Percentiles rank a stretch among this genome's conserved stretches.
phyloP scores from a whole-genome alignment of 805 yeast species.

The Saccharomycopsis synnaedendra region DNA sequence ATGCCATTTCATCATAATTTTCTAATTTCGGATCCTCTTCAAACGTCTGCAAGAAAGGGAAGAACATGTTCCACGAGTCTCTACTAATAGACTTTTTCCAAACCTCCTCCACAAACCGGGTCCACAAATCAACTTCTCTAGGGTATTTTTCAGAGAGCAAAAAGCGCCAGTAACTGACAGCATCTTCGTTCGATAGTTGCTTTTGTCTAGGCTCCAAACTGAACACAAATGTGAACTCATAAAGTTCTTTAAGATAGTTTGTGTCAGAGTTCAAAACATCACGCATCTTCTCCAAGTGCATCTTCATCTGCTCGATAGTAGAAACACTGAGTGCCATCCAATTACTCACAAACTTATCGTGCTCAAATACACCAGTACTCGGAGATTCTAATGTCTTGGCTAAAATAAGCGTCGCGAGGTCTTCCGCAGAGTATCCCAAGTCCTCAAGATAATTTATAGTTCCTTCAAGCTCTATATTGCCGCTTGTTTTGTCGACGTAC shows the following conservation, averaged over 20 bases:
- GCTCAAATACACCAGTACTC: conserved; percentile 48
- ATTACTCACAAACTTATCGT: conserved; percentile 37
- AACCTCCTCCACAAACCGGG: conserved; percentile 29
- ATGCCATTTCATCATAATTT: conserved; percentile 64
- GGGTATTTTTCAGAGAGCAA: conserved; percentile 32
- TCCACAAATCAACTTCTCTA: conserved; percentile 37
- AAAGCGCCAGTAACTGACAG: conserved; percentile 68
- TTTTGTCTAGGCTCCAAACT: conserved; percentile 49
- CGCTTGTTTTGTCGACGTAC: conserved; percentile 11
- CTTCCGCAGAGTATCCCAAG: conserved; percentile 63
- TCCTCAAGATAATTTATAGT: conserved; percentile 59
- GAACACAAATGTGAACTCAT: conserved; percentile 61
- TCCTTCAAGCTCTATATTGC: conserved; percentile 64
- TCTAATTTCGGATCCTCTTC: conserved; percentile 41
- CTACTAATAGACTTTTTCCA: conserved; percentile 41
- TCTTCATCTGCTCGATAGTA: not conserved
- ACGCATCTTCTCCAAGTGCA: not conserved
- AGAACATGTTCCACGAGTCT: conserved; percentile 82
- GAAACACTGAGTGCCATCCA: conserved; percentile 34
- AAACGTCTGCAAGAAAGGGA: conserved; percentile 43
- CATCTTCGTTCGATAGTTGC: conserved; percentile 43
- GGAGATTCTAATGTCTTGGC: conserved; percentile 63
- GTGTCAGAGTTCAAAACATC: conserved; percentile 24
- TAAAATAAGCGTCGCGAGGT: conserved; percentile 54
- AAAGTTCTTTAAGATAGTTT: conserved; percentile 42